phyloP scores from a whole-genome alignment of 164 flowering plant genomes.

The Stephania japonica region DNA sequence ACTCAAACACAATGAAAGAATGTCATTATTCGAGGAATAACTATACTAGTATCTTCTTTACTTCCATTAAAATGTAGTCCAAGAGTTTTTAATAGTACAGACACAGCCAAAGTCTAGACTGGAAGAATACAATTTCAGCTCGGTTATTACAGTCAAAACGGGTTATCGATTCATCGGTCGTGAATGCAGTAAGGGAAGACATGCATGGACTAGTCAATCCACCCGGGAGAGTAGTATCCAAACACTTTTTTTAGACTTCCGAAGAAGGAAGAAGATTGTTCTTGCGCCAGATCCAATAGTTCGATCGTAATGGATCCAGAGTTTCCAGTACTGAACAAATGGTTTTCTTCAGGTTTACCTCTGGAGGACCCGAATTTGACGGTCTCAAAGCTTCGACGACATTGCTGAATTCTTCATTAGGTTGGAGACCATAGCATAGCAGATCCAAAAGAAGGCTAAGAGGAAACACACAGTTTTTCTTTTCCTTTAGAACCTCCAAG shows the following conservation, averaged over 20 bases:
- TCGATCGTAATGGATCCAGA: constrained; percentile 63
- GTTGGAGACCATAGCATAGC: constrained; percentile 51
- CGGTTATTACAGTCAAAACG: neutral
- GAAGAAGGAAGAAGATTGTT: constrained; percentile 38
- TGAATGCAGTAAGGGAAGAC: neutral
- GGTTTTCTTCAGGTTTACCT: constrained; percentile 32
- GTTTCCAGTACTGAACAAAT: constrained; percentile 58
- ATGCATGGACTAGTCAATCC: neutral
- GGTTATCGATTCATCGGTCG: neutral
- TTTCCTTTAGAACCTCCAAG: constrained; percentile 45
- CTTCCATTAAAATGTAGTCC: too few species aligned
- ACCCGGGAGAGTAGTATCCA: neutral
- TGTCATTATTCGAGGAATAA: neutral
- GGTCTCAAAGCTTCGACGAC: constrained; percentile 35
- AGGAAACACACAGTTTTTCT: constrained; percentile 49
- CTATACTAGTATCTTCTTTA: neutral
- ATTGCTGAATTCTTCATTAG: constrained; percentile 45
- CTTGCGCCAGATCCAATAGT: constrained; percentile 92
- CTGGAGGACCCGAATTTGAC: constrained; percentile 27
- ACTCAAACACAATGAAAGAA: neutral
- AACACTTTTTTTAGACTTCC: constrained; percentile 5
- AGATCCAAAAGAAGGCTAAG: constrained; percentile 77
- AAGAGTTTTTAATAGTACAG: neutral
- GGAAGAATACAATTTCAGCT: neutral
- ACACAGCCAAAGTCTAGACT: neutral